A percentile compares a stretch with the other conserved stretches of the same genome.
Evolutionary conservation across 257 asterid species (phyloP).

Genomic region (Solanum stenotomum): DNA sequence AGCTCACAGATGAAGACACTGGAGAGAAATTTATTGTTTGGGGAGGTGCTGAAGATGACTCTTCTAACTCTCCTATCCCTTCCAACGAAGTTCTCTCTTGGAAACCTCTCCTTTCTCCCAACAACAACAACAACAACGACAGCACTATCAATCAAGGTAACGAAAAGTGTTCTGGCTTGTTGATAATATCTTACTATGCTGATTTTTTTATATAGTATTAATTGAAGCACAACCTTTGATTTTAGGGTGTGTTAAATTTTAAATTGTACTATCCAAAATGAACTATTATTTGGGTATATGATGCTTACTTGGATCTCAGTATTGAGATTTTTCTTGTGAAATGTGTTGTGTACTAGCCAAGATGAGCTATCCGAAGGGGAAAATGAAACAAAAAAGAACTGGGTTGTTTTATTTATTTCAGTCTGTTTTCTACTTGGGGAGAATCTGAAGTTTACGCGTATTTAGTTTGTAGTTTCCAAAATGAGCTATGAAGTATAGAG

Average conservation of each 20-base stretch:
- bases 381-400: neutral
- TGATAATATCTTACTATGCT: neutral
- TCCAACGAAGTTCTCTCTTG: constrained; percentile 18
- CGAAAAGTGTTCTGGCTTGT: neutral
- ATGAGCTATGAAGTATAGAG: neutral
- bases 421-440: neutral
- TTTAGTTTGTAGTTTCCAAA: neutral
- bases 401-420: neutral
- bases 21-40: constrained; percentile 32
- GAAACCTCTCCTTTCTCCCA: constrained; percentile 11
- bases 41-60: constrained; percentile 28
- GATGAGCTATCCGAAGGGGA: neutral
- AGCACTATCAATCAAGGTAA: neutral
- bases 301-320: neutral
- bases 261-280: neutral
- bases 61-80: constrained; percentile 15
- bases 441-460: neutral
- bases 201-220: too few relatives aligned
- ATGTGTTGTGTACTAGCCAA: neutral
- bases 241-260: neutral
- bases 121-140: neutral
- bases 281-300: neutral
- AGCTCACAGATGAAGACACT: constrained; percentile 27
- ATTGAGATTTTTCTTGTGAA: neutral
- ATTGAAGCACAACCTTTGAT: neutral